A percentile compares a stretch with the other conserved stretches of the same genome.
phyloP scores from a whole-genome alignment of 345 rosid genomes.

The Cardiospermum halicacabum region DNA sequence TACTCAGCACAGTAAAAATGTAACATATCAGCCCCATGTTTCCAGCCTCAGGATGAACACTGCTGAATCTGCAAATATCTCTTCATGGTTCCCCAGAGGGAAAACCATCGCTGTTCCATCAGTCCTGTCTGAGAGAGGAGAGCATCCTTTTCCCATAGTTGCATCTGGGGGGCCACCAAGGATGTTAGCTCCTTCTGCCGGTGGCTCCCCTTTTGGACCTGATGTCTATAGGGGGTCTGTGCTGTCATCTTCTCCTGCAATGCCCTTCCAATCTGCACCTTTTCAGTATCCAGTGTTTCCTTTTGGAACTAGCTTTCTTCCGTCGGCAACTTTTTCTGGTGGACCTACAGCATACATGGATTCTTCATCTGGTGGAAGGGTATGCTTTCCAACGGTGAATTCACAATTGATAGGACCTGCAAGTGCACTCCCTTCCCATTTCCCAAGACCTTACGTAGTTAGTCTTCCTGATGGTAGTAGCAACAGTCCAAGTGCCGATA shows the following conservation, averaged over 20 bases:
- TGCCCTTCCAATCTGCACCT: constrained; percentile 54
- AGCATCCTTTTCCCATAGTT: constrained; percentile 55
- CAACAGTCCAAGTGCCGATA: constrained; percentile 36
- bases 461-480: constrained; percentile 53
- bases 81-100: constrained; percentile 65
- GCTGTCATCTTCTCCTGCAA: constrained; percentile 70
- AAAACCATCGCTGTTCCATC: constrained; percentile 57
- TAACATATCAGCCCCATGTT: constrained; percentile 46
- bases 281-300: constrained; percentile 73
- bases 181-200: constrained; percentile 48
- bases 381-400: constrained; percentile 55
- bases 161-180: constrained; percentile 61
- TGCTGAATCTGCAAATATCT: constrained; percentile 48
- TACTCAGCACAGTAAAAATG: constrained; percentile 38
- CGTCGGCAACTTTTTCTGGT: constrained; percentile 59
- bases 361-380: constrained; percentile 60
- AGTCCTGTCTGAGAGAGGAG: constrained; percentile 60
- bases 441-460: constrained; percentile 55
- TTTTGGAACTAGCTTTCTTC: constrained; percentile 51
- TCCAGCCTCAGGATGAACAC: constrained; percentile 45
- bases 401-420: constrained; percentile 61
- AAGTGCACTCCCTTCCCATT: constrained; percentile 51
- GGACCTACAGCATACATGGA: constrained; percentile 65
- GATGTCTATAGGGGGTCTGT: constrained; percentile 69
- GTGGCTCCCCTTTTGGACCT: constrained; percentile 45